These are phyloP conservation scores for Zarea fungicola DNA, from an alignment of 2,329 filamentous ascomycete genomes.

Conservation along the genomic window DNA sequence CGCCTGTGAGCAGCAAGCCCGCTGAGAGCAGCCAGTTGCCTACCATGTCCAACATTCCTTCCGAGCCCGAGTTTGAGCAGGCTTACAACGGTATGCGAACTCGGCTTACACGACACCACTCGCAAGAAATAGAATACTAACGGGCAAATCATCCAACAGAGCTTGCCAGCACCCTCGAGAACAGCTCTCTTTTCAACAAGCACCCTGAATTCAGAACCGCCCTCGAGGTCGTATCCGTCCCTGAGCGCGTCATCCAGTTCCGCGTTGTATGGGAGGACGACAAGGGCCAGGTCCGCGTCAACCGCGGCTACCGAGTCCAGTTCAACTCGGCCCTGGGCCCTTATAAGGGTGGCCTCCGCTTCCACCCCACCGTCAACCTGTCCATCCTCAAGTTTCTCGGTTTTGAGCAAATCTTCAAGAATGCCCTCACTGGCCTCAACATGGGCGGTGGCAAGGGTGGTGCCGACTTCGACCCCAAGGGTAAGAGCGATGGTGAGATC, in stretches of 20 bases:
- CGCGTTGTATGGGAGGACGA: constrained; percentile 96
- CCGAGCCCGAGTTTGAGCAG: constrained; percentile 97
- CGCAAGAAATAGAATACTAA: too few relatives aligned
- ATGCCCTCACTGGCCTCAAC: constrained; percentile 80
- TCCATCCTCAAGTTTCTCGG: constrained; percentile 92
- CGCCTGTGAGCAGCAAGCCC: constrained; percentile 13
- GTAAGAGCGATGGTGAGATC: constrained; percentile 96
- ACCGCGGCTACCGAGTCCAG: constrained; percentile 93
- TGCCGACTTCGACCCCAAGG: constrained; percentile 98
- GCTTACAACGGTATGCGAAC: constrained; percentile 75
- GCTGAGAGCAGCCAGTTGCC: constrained; percentile 1
- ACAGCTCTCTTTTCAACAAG: constrained; percentile 87
- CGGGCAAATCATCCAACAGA: constrained; percentile 47
- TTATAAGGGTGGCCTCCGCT: constrained; percentile 94
- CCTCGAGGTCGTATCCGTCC: constrained; percentile 79
- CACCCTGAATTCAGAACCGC: constrained; percentile 93
- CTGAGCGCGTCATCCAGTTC: constrained; percentile 96
- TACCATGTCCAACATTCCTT: constrained; percentile 73
- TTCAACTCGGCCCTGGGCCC: constrained; percentile 97
- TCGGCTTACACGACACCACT: background rate
- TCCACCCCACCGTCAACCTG: constrained; percentile 84
- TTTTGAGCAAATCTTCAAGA: constrained; percentile 99
- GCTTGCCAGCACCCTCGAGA: constrained; percentile 89
- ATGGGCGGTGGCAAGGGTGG: constrained; percentile 98
- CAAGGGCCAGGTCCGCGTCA: constrained; percentile 81